These are phyloP conservation scores for Aspergillus kassunensis DNA, from an alignment of 495 filamentous ascomycete genomes.

Conservation along the genomic window DNA sequence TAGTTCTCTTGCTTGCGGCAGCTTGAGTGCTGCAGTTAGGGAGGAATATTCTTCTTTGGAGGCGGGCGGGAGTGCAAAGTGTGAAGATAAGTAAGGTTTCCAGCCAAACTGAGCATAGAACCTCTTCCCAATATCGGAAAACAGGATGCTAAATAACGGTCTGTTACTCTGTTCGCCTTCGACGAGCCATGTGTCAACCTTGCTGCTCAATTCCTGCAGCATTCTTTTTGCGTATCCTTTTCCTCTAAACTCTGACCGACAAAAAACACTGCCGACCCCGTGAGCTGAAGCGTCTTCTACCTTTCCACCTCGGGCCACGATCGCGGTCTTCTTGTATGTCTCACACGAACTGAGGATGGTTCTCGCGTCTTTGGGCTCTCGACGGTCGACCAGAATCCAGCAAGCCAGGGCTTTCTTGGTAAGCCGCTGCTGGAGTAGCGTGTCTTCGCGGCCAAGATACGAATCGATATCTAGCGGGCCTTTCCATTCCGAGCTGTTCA, in stretches of 20 bases:
- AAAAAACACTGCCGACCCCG: conserved; percentile 86
- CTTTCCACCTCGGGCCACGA: conserved; percentile 45
- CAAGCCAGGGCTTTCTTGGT: conserved; percentile 70
- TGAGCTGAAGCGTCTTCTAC: conserved; percentile 68
- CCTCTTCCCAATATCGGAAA: conserved; percentile 91
- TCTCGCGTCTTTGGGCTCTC: conserved; percentile 43
- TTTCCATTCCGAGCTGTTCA: conserved; percentile 71
- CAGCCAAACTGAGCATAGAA: conserved; percentile 86
- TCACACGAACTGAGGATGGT: conserved; percentile 80
- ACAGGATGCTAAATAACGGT: conserved; percentile 67
- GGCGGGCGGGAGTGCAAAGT: conserved; percentile 59
- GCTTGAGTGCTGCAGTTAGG: conserved; percentile 6
- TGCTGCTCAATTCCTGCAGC: conserved; percentile 53
- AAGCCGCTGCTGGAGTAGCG: conserved; percentile 62
- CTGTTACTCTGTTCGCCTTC: conserved; percentile 34
- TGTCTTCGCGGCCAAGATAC: conserved; percentile 75
- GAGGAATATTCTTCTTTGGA: conserved; percentile 19
- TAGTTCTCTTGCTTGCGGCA: conserved; percentile 22
- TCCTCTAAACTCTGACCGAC: conserved; percentile 64
- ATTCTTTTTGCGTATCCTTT: conserved; percentile 75
- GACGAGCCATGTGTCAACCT: conserved; percentile 50
- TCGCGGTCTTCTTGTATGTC: conserved; percentile 69
- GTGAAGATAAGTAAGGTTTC: conserved; percentile 65
- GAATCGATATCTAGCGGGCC: conserved; percentile 58
- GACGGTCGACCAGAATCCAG: conserved; percentile 76